Evolutionary conservation across 1,139 yeast species (phyloP), one percentile per base, ranked within the genome.

Genomic region (Nematodospora anomalae): DNA sequence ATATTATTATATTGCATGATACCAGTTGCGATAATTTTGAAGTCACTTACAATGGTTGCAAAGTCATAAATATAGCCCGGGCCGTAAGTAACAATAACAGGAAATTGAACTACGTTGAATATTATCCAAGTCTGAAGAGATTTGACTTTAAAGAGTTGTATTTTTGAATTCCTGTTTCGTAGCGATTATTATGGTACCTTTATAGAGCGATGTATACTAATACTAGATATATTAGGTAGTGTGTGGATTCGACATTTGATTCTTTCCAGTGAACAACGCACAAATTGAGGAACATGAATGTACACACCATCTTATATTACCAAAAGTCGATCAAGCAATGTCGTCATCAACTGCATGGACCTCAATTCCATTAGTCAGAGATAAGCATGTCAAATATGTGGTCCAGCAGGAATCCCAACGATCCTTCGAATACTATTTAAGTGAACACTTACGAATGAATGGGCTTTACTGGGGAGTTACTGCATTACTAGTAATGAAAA

Each of bases 381-480:
- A 57, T 9, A 64, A 64, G 40, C 75, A 71, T 46, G 52, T 70
- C 26, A 48, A 58, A 16, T 71, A 60, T 48, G 57, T 70, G 18
- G 49, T 60, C 21, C 60, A 60, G 16, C 67, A 69, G 33, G 73
- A 70, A 48, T 62, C 69, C 6, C 56, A 64, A 40, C 57, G 62
- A 33, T 52, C 68, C 5, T 74, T 83, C 38, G 94, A 85, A 50
- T 90, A 88, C 60, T 89, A 96, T 94, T 63, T 90, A 38, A 78
- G 89, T 16, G 97, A 94, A 53, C 97, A 92, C 58, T 70, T 92
- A 36, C 73, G 97, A 28, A 64, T 92, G 71, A 88, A 86, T 52
- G 98, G 98, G 4, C 70, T 94, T 2, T 92, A 94, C 57, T 92
- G 99, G 99, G 98, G 97, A 0, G 67, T 88, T 5, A 82, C 85